Evolutionary conservation across 352 stramenopile species (phyloP), one percentile per base, ranked within the genome.

Genomic region (Phytophthora pini): DNA sequence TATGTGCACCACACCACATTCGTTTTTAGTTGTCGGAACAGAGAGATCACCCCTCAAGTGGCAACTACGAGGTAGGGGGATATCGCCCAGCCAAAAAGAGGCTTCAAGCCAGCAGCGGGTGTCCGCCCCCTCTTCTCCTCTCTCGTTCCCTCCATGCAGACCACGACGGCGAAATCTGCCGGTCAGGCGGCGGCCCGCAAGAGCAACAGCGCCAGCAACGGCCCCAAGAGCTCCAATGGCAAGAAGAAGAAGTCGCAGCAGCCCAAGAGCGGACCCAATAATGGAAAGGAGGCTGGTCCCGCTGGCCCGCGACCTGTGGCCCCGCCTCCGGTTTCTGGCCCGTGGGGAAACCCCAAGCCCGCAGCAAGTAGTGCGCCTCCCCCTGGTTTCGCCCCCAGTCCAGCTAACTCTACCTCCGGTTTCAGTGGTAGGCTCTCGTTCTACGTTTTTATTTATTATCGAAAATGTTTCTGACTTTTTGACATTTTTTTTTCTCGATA

Each of bases 361-460:
- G 40, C 27, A 10, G 13, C 56, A 46, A 59, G 43, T 39, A 77
- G 60, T 36, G 57, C 49, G 6, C 64, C 72, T 26, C 72, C 70
- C 17, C 69, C 72, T 7, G 72, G 72, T 24, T 80, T 80, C 39
- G 43, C 58, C 6, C 40, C 43, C 27, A 65, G 49, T 24, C 60
- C 62, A 5, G 31, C 56, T 2, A 29, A 68, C 2, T 46, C 68
- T 29, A 59, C 44, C 26, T 52, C 29, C 2, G 75, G 75, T 13
- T 89, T 85, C 31, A 85, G 77, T 60, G 73, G 80, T 89, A 68
- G n/a, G 74, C 44, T 70, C 36, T 12, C 40, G 9, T 10, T 9
- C 11, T 36, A 26, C 15, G 20, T 29, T 43, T 24, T 13, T 13
- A 12, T 24, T 15, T 39, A 11, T 8, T 41, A 4, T 38, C 2